Evolutionary conservation across 2,329 filamentous ascomycete genomes (phyloP), one percentile per base, ranked within the genome.

Genomic region (Helotiales sp.): DNA sequence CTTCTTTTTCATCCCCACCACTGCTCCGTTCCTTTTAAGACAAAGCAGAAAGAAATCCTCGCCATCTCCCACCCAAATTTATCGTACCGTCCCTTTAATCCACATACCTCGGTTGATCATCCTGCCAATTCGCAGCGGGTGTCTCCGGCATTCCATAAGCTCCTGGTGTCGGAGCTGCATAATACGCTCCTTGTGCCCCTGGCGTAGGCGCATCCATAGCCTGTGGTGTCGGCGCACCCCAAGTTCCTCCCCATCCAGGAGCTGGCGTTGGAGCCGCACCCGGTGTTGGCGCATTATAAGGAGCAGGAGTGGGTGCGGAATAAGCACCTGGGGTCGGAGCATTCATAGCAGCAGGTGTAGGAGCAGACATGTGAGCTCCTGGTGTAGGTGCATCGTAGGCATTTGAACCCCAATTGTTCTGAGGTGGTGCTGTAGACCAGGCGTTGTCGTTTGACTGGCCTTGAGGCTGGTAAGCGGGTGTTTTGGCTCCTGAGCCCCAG

Each of bases 271-370:
- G 87, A 15, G 88, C 89, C 6, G 76, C 75, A n/a, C 70, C 75
- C 8, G 79, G 79, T 1, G 79, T 81, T 15, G 80, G 79, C 12
- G 79, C 79, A 61, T 77, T 74, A 58, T 76, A 73, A 9, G 75
- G 76, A 17, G 75, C 77, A 4, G 78, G 77, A 1, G 79, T 82
- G 19, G 78, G 75, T 27, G 69, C 70, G 49, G 78, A 80, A 22
- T 84, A 84, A 6, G 83, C 86, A 2, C 86, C 88, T 0, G 88
- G 89, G 0, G 89, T 92, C 0, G 89, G 89, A 3, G 89, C 89
- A 65, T 83, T 84, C 68, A 86, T 72, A 0, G 81, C 82, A 47
- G 80, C 84, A 0, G 84, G 84, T 5, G 84, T 87, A 4, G 85
- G 84, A 7, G 84, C 84, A 22, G 82, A 77, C n/a, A 85, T 75